These are phyloP conservation scores for Russula compacta DNA, from an alignment of 768 basidiomycete species.

Conservation along the genomic window DNA sequence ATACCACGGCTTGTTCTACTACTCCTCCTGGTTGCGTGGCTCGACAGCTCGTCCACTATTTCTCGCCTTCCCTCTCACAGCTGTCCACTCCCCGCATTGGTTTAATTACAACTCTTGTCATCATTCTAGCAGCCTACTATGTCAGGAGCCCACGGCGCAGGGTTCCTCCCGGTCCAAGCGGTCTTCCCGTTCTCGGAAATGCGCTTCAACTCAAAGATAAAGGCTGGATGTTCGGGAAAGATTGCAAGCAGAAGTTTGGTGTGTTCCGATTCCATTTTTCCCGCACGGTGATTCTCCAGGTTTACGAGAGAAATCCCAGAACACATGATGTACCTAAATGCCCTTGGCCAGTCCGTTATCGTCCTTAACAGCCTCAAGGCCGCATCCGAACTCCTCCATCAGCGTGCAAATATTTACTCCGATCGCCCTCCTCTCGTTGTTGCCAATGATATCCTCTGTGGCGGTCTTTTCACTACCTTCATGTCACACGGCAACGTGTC, in stretches of 20 bases:
- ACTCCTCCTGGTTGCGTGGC: not conserved
- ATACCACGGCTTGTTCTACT: not conserved
- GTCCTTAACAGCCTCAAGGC: not conserved
- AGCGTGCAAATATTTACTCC: not conserved
- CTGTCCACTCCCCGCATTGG: not conserved
- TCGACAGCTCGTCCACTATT: not conserved
- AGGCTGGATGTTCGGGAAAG: not conserved
- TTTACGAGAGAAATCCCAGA: not conserved
- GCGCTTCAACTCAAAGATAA: not conserved
- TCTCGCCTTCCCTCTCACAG: not conserved
- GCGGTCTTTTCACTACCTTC: not conserved
- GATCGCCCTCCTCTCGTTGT: not conserved
- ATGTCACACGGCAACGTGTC: not conserved
- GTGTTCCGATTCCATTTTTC: not conserved
- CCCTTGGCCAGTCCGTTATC: not conserved
- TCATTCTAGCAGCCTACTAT: not conserved
- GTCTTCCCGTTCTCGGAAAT: slow-evolving; percentile 1
- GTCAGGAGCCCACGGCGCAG: not conserved
- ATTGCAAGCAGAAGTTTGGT: slow-evolving; percentile 1
- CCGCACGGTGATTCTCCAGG: not conserved
- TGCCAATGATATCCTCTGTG: not conserved
- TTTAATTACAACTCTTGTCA: not conserved
- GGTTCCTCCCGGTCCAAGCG: slow-evolving; percentile 2
- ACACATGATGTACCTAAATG: not conserved
- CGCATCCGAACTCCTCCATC: not conserved